Conservation (phyloP, 176 grass and related monocot species). For the Oryza australiensis region DNA sequence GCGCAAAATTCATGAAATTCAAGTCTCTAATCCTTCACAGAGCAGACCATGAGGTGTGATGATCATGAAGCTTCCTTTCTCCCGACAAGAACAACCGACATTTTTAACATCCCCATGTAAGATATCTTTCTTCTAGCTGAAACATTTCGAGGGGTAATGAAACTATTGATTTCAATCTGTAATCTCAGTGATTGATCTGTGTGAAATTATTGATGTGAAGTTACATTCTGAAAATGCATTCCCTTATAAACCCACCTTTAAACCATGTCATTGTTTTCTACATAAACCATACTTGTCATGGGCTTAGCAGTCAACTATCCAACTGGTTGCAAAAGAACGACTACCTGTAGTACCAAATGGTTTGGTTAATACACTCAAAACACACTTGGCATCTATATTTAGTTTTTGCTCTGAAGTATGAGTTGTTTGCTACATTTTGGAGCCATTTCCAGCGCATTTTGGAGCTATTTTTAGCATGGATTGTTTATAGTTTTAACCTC, state of each 20-base stretch:
- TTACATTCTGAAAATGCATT: background rate
- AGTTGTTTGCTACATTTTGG: slow-evolving; percentile 7
- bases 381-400: slow-evolving; percentile 19
- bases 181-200: background rate
- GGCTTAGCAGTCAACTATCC: background rate
- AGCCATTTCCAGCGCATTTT: background rate
- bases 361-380: background rate
- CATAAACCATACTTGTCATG: background rate
- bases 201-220: background rate
- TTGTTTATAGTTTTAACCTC: background rate
- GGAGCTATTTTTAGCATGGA: background rate
- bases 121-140: slow-evolving; percentile 7
- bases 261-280: background rate
- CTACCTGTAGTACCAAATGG: no score
- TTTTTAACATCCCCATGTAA: background rate
- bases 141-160: background rate
- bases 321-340: background rate
- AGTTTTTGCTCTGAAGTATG: background rate
- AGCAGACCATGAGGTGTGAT: background rate
- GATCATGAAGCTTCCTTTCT: background rate
- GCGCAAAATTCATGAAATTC: background rate
- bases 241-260: background rate
- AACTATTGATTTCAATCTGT: background rate
- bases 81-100: background rate
- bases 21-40: background rate